A percentile compares a stretch with the other conserved stretches of the same genome.
Conservation (phyloP, 345 rosid genomes). For the Salix suchowensis region DNA sequence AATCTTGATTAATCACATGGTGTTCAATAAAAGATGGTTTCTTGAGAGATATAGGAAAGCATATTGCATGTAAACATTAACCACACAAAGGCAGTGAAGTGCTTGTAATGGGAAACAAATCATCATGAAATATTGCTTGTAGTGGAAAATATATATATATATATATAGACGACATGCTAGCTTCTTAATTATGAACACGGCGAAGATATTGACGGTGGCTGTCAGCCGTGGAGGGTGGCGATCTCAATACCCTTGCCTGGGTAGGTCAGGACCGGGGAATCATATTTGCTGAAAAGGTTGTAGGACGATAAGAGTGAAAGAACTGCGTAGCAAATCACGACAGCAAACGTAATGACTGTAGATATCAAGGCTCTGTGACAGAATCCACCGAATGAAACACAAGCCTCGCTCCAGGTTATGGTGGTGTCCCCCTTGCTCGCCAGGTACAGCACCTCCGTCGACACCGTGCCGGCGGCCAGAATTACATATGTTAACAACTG, state of each 20-base stretch:
- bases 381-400: slow-evolving; percentile 55
- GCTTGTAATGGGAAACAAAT: neutral
- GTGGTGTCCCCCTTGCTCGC: slow-evolving; percentile 59
- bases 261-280: slow-evolving; percentile 42
- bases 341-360: slow-evolving; percentile 51
- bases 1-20: too few relatives aligned
- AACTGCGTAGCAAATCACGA: slow-evolving; percentile 36
- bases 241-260: slow-evolving; percentile 39
- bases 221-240: slow-evolving; percentile 18
- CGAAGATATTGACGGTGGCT: neutral
- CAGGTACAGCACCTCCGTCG: slow-evolving; percentile 66
- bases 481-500: slow-evolving; percentile 63
- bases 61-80: too few relatives aligned
- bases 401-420: slow-evolving; percentile 73
- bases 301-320: slow-evolving; percentile 76
- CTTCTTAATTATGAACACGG: neutral
- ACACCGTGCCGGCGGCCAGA: slow-evolving; percentile 65
- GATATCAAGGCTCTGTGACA: slow-evolving; percentile 71
- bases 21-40: neutral
- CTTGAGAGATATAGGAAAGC: neutral
- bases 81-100: neutral
- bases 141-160: too few relatives aligned
- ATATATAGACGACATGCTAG: neutral
- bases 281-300: slow-evolving; percentile 69
- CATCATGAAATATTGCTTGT: neutral